Conservation (phyloP, 1,284 basidiomycete species). For the Irpex lacteus region DNA sequence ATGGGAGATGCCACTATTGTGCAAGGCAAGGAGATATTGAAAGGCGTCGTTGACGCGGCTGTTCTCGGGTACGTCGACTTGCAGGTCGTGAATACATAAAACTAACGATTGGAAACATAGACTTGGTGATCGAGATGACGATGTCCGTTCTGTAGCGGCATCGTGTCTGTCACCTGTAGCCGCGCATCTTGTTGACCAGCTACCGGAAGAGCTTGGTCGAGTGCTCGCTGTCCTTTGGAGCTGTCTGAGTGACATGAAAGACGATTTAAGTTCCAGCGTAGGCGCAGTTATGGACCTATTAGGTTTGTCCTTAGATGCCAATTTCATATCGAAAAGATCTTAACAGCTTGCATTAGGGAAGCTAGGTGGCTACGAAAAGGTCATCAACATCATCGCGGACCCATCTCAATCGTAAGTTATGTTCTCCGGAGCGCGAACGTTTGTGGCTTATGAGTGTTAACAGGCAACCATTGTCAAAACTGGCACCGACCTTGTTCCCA, state of each 20-base stretch:
- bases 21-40: conserved; percentile 54
- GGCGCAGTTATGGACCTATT: conserved; percentile 97
- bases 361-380: conserved; percentile 78
- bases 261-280: conserved; percentile 96
- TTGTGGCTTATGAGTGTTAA: conserved; percentile 10
- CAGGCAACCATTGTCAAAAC: conserved; percentile 73
- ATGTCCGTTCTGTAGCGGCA: conserved; percentile 95
- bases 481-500: conserved; percentile 90
- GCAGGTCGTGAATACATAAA: not conserved
- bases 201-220: conserved; percentile 71
- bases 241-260: conserved; percentile 91
- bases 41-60: conserved; percentile 83
- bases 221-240: conserved; percentile 89
- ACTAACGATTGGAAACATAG: conserved; percentile 39
- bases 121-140: conserved; percentile 90
- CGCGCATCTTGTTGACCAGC: conserved; percentile 71
- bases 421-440: too few species aligned
- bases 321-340: conserved; percentile 8
- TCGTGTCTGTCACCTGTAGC: conserved; percentile 89
- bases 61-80: conserved; percentile 69
- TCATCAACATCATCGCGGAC: conserved; percentile 75
- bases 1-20: conserved; percentile 15
- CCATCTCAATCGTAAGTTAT: conserved; percentile 65
- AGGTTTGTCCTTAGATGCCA: conserved; percentile 43
- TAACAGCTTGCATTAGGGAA: conserved; percentile 49